These are phyloP conservation scores for Nidularia pulvinata DNA, from an alignment of 768 basidiomycete genomes.

Conservation along the genomic window DNA sequence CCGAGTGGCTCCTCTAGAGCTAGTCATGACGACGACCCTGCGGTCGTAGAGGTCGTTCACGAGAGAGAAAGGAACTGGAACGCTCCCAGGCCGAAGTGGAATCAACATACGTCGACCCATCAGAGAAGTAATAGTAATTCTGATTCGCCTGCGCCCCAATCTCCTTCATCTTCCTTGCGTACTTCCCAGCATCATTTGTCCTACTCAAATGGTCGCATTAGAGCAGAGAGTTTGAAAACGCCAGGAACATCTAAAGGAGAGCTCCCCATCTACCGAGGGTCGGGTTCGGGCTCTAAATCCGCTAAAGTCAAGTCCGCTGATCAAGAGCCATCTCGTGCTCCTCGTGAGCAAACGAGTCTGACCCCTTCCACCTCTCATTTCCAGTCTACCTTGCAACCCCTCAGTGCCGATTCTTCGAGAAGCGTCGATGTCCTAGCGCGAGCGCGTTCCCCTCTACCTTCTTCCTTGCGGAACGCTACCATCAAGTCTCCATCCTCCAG, in stretches of 20 bases:
- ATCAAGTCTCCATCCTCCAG: background rate
- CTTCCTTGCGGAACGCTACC: background rate
- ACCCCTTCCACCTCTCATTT: background rate
- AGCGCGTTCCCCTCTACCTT: background rate
- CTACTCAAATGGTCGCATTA: slow-evolving; percentile 7
- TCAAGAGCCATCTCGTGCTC: too few relatives aligned
- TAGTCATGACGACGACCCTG: slow-evolving; percentile 26
- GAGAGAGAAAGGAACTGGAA: slow-evolving; percentile 74
- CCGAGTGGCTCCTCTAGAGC: slow-evolving; percentile 30
- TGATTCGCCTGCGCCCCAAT: background rate
- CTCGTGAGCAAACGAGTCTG: too few relatives aligned
- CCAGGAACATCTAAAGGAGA: slow-evolving; percentile 12
- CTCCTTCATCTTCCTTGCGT: background rate
- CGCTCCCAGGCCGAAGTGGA: slow-evolving; percentile 62
- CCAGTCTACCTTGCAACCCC: background rate
- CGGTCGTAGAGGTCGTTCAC: slow-evolving; percentile 18
- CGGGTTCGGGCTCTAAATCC: background rate
- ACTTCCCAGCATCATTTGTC: slow-evolving; percentile 4
- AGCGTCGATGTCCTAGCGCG: background rate
- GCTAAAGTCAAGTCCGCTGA: too few relatives aligned
- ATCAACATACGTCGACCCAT: slow-evolving; percentile 2
- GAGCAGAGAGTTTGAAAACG: slow-evolving; percentile 15
- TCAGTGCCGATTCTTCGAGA: background rate
- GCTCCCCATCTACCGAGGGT: slow-evolving; percentile 8
- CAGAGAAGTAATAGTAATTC: too few relatives aligned